phyloP scores from a whole-genome alignment of 805 yeast genomes.

The Maudiozyma turicensis region DNA sequence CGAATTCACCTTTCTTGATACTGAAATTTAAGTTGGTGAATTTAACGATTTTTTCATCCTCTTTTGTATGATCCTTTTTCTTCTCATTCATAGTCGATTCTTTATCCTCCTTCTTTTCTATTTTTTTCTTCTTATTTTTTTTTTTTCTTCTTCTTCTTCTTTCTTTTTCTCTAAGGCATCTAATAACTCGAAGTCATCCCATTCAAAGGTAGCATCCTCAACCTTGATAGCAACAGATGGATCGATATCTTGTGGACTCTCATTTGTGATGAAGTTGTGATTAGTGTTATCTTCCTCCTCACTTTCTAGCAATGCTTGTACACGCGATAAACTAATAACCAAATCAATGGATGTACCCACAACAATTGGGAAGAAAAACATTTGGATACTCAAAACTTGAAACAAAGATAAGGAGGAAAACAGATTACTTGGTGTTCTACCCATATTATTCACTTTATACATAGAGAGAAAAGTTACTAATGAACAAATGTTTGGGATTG shows the following conservation, averaged over 20 bases:
- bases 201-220: slow-evolving; percentile 47
- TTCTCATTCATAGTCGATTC: too few relatives aligned
- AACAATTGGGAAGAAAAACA: slow-evolving; percentile 63
- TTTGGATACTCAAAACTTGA: slow-evolving; percentile 49
- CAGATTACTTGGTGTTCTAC: slow-evolving; percentile 47
- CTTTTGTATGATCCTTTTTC: slow-evolving; percentile 4
- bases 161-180: slow-evolving; percentile 25
- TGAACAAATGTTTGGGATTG: slow-evolving; percentile 63
- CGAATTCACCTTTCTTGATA: slow-evolving; percentile 55
- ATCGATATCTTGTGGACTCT: slow-evolving; percentile 1
- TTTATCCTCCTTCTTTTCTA: too few relatives aligned
- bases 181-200: slow-evolving; percentile 46
- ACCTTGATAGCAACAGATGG: slow-evolving; percentile 39
- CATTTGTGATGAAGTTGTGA: slow-evolving; percentile 15
- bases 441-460: slow-evolving; percentile 34
- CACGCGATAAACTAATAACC: slow-evolving; percentile 48
- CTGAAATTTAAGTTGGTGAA: slow-evolving; percentile 42
- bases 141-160: slow-evolving; percentile 15
- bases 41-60: neutral
- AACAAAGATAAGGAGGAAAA: slow-evolving; percentile 66
- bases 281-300: slow-evolving; percentile 29
- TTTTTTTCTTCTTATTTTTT: too few relatives aligned
- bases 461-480: slow-evolving; percentile 47
- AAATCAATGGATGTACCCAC: slow-evolving; percentile 63
- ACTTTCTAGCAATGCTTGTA: slow-evolving; percentile 42